Evolutionary conservation across 768 basidiomycete species (phyloP).

Genomic region (Agrocybe chaxingu): DNA sequence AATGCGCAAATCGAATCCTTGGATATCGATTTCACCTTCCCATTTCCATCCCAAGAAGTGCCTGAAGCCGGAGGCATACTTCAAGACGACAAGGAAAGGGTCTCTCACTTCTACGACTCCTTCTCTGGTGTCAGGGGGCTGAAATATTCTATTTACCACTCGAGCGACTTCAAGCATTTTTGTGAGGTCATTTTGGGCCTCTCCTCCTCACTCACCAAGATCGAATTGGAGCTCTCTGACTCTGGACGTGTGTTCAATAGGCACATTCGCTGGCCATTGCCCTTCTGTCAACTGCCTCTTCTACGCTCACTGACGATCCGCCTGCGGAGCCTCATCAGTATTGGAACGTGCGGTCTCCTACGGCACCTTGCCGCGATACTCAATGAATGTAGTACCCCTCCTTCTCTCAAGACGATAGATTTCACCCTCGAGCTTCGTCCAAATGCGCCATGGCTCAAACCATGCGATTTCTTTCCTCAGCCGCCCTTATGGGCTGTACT

Average conservation of each 20-base stretch:
- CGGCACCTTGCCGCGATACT: constrained; percentile 8
- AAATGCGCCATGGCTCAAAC: constrained; percentile 12
- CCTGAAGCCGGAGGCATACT: not conserved
- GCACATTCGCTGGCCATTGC: constrained; percentile 1
- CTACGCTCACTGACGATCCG: constrained; percentile 7
- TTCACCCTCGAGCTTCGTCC: constrained; percentile 9
- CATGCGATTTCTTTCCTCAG: constrained; percentile 12
- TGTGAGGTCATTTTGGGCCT: constrained; percentile 1
- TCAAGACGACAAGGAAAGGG: not conserved
- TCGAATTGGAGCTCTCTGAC: constrained; percentile 9
- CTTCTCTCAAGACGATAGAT: constrained; percentile 5
- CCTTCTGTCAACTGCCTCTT: constrained; percentile 6
- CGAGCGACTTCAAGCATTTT: constrained; percentile 10
- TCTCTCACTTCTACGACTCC: constrained; percentile 1
- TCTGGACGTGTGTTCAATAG: constrained; percentile 4
- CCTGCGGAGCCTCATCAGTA: constrained; percentile 8
- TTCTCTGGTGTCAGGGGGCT: constrained; percentile 9
- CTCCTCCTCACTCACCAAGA: constrained; percentile 4
- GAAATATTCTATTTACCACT: constrained; percentile 8
- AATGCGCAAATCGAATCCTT: constrained; percentile 11
- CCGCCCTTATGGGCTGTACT: constrained; percentile 9
- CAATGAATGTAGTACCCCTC: not conserved
- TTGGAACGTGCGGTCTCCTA: constrained; percentile 6
- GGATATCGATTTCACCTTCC: constrained; percentile 15
- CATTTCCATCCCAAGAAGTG: constrained; percentile 1